Evolutionary conservation across 2,329 filamentous ascomycete genomes (phyloP).

Genomic region (Cladophialophora exuberans): DNA sequence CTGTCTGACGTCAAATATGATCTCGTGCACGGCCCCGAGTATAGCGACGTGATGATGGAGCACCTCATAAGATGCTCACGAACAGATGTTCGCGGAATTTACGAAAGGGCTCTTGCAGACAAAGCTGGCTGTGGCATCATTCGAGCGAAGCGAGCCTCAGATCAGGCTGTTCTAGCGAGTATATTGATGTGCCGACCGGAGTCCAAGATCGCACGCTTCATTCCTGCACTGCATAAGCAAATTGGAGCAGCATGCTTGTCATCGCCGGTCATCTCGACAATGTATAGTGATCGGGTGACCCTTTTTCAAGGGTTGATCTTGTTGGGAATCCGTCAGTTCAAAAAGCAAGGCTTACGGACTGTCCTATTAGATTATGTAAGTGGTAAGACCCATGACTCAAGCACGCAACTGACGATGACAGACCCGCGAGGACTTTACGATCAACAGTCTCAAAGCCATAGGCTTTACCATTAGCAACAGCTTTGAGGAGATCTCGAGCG

Average conservation of each 20-base stretch:
- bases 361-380: constrained; percentile 81
- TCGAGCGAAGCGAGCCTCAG: constrained; percentile 72
- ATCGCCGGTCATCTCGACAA: constrained; percentile 73
- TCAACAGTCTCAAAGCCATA: constrained; percentile 75
- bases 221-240: constrained; percentile 66
- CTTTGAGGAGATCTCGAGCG: constrained; percentile 79
- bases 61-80: constrained; percentile 74
- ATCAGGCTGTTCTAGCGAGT: constrained; percentile 72
- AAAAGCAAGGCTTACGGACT: constrained; percentile 72
- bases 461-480: constrained; percentile 78
- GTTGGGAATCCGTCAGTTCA: constrained; percentile 81
- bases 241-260: constrained; percentile 74
- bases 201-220: constrained; percentile 68
- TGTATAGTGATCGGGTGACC: constrained; percentile 68
- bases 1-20: constrained; percentile 78
- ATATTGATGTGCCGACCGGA: constrained; percentile 76
- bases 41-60: constrained; percentile 71
- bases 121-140: constrained; percentile 78
- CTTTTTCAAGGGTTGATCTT: constrained; percentile 78
- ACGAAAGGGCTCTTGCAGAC: constrained; percentile 73
- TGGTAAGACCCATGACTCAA: constrained; percentile 29
- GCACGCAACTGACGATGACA: constrained; percentile 38
- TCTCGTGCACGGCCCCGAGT: constrained; percentile 78
- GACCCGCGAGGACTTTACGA: constrained; percentile 72
- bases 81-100: constrained; percentile 79